phyloP scores from a whole-genome alignment of 768 basidiomycete genomes.

The Ramaria sp. region DNA sequence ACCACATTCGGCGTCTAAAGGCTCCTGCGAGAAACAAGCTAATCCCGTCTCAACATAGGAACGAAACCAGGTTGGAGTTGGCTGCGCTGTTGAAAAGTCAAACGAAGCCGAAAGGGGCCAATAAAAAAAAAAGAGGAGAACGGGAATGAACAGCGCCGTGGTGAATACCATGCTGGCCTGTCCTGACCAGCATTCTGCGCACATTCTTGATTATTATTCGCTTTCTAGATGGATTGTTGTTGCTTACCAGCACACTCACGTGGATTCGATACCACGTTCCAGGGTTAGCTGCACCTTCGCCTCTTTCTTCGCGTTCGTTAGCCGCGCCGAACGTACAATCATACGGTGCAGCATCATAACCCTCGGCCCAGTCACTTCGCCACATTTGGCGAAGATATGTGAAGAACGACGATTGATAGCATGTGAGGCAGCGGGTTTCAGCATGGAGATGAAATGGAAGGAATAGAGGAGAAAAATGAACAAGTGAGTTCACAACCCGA shows the following conservation, averaged over 20 bases:
- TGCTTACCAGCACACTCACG: conserved; percentile 9
- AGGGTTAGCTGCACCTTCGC: conserved; percentile 27
- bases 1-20: background rate
- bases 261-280: conserved; percentile 35
- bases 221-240: background rate
- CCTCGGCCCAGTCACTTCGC: conserved; percentile 39
- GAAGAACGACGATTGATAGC: conserved; percentile 24
- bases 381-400: conserved; percentile 29
- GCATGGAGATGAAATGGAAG: conserved; percentile 29
- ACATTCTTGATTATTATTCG: background rate
- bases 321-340: conserved; percentile 38
- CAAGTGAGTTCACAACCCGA: conserved; percentile 29
- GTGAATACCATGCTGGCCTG: background rate
- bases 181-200: background rate
- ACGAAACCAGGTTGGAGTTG: conserved; percentile 21
- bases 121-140: conserved; percentile 17
- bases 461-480: conserved; percentile 32
- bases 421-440: conserved; percentile 32
- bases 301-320: conserved; percentile 28
- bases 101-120: conserved; percentile 27
- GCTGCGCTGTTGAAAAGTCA: conserved; percentile 27
- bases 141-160: background rate
- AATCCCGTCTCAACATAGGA: conserved; percentile 10
- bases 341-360: conserved; percentile 34
- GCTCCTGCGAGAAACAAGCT: background rate